These are phyloP conservation scores for Persicaria tinctoria DNA, from an alignment of 148 eudicot genomes.

Conservation along the genomic window DNA sequence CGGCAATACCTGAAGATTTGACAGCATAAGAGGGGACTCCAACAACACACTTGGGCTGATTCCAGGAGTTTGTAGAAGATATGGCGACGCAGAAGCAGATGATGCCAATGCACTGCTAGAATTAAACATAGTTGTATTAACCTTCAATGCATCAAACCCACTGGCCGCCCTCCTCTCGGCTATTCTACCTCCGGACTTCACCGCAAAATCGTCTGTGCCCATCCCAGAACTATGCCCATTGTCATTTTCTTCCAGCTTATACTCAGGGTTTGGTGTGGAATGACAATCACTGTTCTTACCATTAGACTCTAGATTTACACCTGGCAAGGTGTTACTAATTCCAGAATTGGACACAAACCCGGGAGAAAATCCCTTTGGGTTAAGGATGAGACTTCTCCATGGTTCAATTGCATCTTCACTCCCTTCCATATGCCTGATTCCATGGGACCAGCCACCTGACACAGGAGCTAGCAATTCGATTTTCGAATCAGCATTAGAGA, in stretches of 20 bases:
- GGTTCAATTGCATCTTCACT: constrained; percentile 16
- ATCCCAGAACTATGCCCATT: neutral
- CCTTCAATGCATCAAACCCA: constrained; percentile 41
- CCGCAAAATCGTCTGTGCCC: neutral
- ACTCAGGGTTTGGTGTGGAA: constrained; percentile 5
- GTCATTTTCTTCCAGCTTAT: neutral
- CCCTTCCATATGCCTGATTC: constrained; percentile 13
- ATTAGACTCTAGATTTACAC: neutral
- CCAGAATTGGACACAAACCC: constrained; percentile 13
- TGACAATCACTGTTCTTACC: constrained; percentile 5
- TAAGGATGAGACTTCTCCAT: constrained; percentile 18
- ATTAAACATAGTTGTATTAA: constrained; percentile 27
- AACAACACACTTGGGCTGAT: constrained; percentile 53
- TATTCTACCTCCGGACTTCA: constrained; percentile 29
- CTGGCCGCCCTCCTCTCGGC: constrained; percentile 57
- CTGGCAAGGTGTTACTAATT: neutral
- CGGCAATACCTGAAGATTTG: constrained; percentile 46
- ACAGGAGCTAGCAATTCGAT: neutral
- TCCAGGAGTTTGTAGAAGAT: constrained; percentile 44
- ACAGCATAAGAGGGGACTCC: constrained; percentile 56
- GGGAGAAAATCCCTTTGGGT: constrained; percentile 12
- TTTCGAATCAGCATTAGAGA: neutral
- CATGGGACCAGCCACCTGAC: constrained; percentile 5
- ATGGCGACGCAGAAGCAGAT: constrained; percentile 28
- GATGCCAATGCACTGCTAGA: constrained; percentile 21